A percentile compares a stretch with the other conserved stretches of the same genome.
These are phyloP conservation scores for Tephrocybe sp. DNA, from an alignment of 768 basidiomycete genomes.

Conservation along the genomic window DNA sequence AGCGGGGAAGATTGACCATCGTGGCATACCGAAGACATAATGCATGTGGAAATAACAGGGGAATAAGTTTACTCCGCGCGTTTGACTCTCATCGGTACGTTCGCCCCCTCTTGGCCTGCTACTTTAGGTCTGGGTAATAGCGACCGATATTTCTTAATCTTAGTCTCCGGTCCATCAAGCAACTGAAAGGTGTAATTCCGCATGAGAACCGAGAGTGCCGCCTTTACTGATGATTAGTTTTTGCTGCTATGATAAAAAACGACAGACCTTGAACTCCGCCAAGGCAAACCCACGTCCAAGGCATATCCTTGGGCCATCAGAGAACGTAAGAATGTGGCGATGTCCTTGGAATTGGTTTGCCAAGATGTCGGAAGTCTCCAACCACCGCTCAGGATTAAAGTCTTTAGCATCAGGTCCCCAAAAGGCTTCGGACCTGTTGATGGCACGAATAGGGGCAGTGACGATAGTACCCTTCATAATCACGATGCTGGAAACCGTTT, in stretches of 20 bases:
- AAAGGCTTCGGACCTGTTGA: constrained; percentile 51
- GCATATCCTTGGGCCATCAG: constrained; percentile 52
- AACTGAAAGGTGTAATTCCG: constrained; percentile 41
- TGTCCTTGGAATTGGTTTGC: constrained; percentile 48
- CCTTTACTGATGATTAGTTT: constrained; percentile 25
- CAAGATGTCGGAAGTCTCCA: constrained; percentile 30
- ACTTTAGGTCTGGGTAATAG: constrained; percentile 41
- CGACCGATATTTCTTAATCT: constrained; percentile 33
- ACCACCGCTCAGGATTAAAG: constrained; percentile 69
- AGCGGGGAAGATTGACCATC: too few relatives aligned
- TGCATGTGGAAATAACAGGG: too few relatives aligned
- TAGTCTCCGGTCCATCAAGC: constrained; percentile 38
- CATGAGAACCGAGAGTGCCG: constrained; percentile 44
- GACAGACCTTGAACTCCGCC: constrained; percentile 41
- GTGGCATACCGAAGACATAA: too few relatives aligned
- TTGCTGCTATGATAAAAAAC: too few relatives aligned
- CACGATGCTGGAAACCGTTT: constrained; percentile 35
- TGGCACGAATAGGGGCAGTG: constrained; percentile 38
- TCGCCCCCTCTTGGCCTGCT: constrained; percentile 30
- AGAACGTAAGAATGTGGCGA: constrained; percentile 50
- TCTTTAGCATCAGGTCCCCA: constrained; percentile 64
- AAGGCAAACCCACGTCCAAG: constrained; percentile 50
- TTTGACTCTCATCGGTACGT: constrained; percentile 34
- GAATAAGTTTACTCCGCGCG: constrained; percentile 25
- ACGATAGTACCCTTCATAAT: constrained; percentile 50